phyloP scores from a whole-genome alignment of 2,329 filamentous ascomycete genomes.

The Calonectria leucothoes region DNA sequence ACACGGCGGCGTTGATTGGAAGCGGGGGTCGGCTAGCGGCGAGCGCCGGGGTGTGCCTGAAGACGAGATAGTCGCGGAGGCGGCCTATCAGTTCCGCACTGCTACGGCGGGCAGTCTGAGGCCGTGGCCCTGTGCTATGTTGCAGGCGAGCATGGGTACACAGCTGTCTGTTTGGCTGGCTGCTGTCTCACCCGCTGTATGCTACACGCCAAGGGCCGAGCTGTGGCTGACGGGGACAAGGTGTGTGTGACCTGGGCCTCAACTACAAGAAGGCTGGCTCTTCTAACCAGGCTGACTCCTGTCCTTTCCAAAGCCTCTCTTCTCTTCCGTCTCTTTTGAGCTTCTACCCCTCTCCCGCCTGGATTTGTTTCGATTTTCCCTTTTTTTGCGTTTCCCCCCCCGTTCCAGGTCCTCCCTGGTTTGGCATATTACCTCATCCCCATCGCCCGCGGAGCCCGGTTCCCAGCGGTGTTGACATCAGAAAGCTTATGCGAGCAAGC shows the following conservation, averaged over 20 bases:
- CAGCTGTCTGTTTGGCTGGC: not conserved
- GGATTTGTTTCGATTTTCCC: not conserved
- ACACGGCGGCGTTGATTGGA: not conserved
- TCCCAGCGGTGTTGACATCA: not conserved
- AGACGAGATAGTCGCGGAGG: constrained; percentile 32
- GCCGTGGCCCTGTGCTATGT: not conserved
- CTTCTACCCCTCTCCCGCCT: not conserved
- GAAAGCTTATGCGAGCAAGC: not conserved
- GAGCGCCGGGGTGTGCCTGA: constrained; percentile 34
- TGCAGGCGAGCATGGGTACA: not conserved
- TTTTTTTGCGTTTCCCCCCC: not conserved
- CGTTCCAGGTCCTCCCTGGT: not conserved
- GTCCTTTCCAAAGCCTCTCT: not conserved
- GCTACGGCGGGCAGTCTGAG: not conserved
- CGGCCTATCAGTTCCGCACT: constrained; percentile 35
- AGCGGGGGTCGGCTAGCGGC: constrained; percentile 38
- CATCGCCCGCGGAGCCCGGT: not conserved
- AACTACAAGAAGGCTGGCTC: not conserved
- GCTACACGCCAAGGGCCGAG: not conserved
- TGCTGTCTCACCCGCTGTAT: not conserved
- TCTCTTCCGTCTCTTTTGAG: not conserved
- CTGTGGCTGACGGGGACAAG: not conserved
- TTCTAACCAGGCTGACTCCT: not conserved
- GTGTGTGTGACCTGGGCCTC: not conserved
- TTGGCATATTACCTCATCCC: not conserved